phyloP scores from a whole-genome alignment of 208 protist genomes.

The Wallacemonas rigidus region DNA sequence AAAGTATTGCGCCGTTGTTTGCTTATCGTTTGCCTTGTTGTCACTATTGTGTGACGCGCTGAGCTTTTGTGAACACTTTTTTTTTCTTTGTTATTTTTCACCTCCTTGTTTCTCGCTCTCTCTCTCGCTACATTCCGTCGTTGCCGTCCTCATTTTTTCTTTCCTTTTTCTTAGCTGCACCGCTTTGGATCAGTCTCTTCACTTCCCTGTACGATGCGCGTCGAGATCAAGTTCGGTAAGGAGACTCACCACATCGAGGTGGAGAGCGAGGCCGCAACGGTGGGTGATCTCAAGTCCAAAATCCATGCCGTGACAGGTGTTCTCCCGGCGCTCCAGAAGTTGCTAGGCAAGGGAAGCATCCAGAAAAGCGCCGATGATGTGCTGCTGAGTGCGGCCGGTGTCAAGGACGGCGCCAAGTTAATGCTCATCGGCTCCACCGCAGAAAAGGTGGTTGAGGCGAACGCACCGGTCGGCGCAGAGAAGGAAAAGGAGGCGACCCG shows the following conservation, averaged over 20 bases:
- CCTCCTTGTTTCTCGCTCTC: not conserved
- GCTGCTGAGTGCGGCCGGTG: slow-evolving; percentile 28
- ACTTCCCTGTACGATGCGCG: slow-evolving; percentile 24
- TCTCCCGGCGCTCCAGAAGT: slow-evolving; percentile 46
- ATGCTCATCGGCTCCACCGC: slow-evolving; percentile 65
- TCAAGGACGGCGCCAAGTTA: slow-evolving; percentile 49
- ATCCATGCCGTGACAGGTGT: slow-evolving; percentile 45
- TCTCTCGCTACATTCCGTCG: not conserved
- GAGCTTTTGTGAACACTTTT: too few relatives aligned
- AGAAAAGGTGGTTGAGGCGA: slow-evolving; percentile 41
- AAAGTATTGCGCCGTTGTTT: too few relatives aligned
- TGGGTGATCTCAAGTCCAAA: slow-evolving; percentile 38
- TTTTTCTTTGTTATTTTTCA: not conserved
- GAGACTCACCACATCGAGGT: slow-evolving; percentile 45
- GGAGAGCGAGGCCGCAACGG: slow-evolving; percentile 33
- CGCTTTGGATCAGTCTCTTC: not conserved
- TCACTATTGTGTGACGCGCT: too few relatives aligned
- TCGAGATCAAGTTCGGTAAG: slow-evolving; percentile 57
- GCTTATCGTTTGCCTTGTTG: too few relatives aligned
- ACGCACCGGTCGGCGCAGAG: slow-evolving; percentile 26
- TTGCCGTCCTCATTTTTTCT: too few relatives aligned
- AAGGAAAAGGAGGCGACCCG: slow-evolving; percentile 28
- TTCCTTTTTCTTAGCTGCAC: too few relatives aligned
- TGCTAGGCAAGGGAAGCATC: slow-evolving; percentile 56
- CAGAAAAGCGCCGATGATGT: slow-evolving; percentile 44